Evolutionary conservation across 2,329 filamentous ascomycete genomes (phyloP), one percentile per base, ranked within the genome.

Genomic region (Neofusicoccum sp.): DNA sequence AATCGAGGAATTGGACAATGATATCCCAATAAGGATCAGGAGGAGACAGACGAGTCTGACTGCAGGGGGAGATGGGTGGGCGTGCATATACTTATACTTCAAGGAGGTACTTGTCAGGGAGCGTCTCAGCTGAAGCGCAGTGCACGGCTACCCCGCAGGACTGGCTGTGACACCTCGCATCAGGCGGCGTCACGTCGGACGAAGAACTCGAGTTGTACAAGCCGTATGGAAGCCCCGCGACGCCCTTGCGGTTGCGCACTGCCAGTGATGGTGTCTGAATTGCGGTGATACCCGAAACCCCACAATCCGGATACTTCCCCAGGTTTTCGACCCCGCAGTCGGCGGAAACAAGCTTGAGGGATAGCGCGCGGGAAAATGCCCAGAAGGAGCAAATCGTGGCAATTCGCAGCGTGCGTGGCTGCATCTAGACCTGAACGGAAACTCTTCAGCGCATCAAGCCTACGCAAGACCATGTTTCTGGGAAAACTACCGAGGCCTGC

Each of bases 281-380:
- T n/a, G 38, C 38, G 38, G 14, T 12, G 26, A 43, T 31, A 43
- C 16, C 51, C 26, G 51, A 44, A 40, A 41, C 38, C 34, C 38
- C 51, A 43, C 51, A 28, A 24, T 33, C 6, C 14, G 38, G 26
- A 56, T 9, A 28, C 14, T 41, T 33, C 51, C 51, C 51, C 51
- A 43, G 51, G n/a, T 56, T 56, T 43, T n/a, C 16, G 14, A 56
- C 51, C 51, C 51, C 51, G 51, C 51, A 56, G 49, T 31, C 43
- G 36, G 38, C 36, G 36, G 51, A 16, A 41, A 28, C 26, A 43
- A 34, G 36, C 4, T 12, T 31, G 20, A 20, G 8, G 11, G 26
- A 28, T 31, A n/a, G n/a, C n/a, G n/a, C n/a, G 36, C 51, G 51
- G 51, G 34, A n/a, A 11, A 24, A 28, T 56, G n/a, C 8, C 36